These are phyloP conservation scores for Phyllosticta paracitricarpa DNA, from an alignment of 2,329 filamentous ascomycete species.

Conservation along the genomic window DNA sequence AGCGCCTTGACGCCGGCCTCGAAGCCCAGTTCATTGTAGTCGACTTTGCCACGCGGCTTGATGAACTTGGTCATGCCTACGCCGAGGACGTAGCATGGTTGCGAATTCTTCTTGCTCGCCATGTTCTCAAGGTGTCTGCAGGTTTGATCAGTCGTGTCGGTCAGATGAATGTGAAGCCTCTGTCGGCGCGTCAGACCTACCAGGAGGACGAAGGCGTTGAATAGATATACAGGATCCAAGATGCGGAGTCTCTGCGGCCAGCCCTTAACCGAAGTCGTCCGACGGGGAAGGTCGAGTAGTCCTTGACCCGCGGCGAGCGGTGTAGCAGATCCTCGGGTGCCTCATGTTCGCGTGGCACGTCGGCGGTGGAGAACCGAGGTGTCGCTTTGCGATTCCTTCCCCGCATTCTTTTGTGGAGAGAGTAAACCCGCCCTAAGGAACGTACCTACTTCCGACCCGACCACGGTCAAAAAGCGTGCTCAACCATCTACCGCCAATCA, in stretches of 20 bases:
- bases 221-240: neutral
- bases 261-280: neutral
- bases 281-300: neutral
- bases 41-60: conserved; percentile 87
- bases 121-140: conserved; percentile 27
- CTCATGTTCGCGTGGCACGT: neutral
- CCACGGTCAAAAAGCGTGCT: no score
- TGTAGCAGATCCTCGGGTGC: neutral
- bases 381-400: no score
- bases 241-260: neutral
- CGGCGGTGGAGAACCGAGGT: neutral
- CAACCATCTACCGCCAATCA: no score
- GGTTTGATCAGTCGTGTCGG: neutral
- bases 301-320: neutral
- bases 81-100: conserved; percentile 76
- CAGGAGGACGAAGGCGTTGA: neutral
- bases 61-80: conserved; percentile 99
- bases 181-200: no score
- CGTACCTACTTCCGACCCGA: no score
- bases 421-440: no score
- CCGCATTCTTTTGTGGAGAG: no score
- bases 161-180: no score
- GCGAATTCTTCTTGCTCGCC: conserved; percentile 38
- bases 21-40: conserved; percentile 90
- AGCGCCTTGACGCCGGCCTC: conserved; percentile 86